Percentiles rank a stretch among this genome's conserved stretches.
These are phyloP conservation scores for Xylariales sp. DNA, from an alignment of 2,329 filamentous ascomycete genomes.

Conservation along the genomic window DNA sequence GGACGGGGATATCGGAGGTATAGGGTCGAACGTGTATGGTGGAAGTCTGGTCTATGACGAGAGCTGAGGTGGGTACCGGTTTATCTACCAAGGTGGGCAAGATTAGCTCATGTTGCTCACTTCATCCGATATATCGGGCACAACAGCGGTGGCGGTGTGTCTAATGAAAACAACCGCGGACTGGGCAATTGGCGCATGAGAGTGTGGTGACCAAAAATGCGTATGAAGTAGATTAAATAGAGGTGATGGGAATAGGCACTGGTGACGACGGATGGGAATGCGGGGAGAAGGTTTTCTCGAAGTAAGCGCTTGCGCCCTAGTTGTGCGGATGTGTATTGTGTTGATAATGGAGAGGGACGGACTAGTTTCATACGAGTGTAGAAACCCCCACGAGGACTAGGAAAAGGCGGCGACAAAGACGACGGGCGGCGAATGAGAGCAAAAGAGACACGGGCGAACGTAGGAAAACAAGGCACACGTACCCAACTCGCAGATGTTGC, in stretches of 20 bases:
- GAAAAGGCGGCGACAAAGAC: constrained; percentile 20
- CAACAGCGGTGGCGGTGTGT: constrained; percentile 22
- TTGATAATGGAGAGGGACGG: constrained; percentile 13
- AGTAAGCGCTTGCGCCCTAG: constrained; percentile 30
- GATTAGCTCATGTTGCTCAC: constrained; percentile 33
- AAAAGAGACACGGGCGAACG: constrained; percentile 9
- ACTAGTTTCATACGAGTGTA: constrained; percentile 3
- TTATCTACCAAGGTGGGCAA: constrained; percentile 23
- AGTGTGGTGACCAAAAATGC: not conserved
- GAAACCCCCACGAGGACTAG: constrained; percentile 9
- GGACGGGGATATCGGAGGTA: constrained; percentile 46
- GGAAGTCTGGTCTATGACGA: constrained; percentile 41
- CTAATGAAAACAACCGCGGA: constrained; percentile 8
- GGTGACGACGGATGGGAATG: constrained; percentile 28
- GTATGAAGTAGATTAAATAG: constrained; percentile 11
- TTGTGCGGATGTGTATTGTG: constrained; percentile 13
- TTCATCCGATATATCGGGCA: constrained; percentile 7
- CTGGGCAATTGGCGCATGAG: constrained; percentile 25
- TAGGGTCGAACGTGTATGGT: constrained; percentile 37
- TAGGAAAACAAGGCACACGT: constrained; percentile 13
- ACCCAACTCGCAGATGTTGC: constrained; percentile 17
- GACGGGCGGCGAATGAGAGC: constrained; percentile 15
- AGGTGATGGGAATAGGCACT: constrained; percentile 17
- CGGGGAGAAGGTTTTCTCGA: constrained; percentile 32
- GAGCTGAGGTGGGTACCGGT: constrained; percentile 38